phyloP scores from a whole-genome alignment of 345 rosid species.

The Noccaea bulbosa region DNA sequence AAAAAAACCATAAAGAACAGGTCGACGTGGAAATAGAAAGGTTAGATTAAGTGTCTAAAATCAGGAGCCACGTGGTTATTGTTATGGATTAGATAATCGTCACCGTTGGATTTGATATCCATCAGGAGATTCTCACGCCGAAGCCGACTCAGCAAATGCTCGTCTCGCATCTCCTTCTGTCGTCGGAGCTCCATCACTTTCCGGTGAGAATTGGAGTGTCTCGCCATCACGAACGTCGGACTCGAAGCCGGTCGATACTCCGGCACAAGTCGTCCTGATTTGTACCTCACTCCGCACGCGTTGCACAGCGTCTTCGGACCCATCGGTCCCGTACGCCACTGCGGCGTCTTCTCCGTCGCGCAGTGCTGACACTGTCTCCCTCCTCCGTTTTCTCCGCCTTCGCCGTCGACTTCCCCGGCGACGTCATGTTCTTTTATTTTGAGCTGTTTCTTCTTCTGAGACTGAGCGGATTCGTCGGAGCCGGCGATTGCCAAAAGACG shows the following conservation, averaged over 20 bases:
- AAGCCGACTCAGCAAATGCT: constrained; percentile 50
- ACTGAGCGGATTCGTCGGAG: constrained; percentile 19
- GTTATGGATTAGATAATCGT: constrained; percentile 59
- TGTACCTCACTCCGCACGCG: constrained; percentile 62
- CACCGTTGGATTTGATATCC: constrained; percentile 69
- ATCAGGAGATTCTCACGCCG: constrained; percentile 55
- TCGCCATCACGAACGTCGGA: constrained; percentile 42
- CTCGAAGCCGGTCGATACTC: constrained; percentile 47
- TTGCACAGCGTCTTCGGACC: constrained; percentile 64
- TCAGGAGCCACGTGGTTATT: constrained; percentile 79
- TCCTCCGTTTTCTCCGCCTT: constrained; percentile 42
- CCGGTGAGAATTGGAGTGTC: constrained; percentile 47
- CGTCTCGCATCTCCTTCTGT: constrained; percentile 45
- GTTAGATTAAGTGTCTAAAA: constrained; percentile 69
- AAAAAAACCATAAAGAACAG: constrained; percentile 2
- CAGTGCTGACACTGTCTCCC: constrained; percentile 41
- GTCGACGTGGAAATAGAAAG: constrained; percentile 33
- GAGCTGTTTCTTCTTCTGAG: constrained; percentile 25
- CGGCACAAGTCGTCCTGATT: constrained; percentile 45
- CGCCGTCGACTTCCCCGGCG: constrained; percentile 21
- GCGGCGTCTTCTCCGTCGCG: constrained; percentile 48
- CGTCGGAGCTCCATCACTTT: constrained; percentile 47
- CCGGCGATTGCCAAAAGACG: constrained; percentile 52
- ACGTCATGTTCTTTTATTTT: constrained; percentile 46
- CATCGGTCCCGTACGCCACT: constrained; percentile 49